These are phyloP conservation scores for Chalaropsis ovoidea DNA, from an alignment of 2,329 filamentous ascomycete genomes.

Conservation along the genomic window DNA sequence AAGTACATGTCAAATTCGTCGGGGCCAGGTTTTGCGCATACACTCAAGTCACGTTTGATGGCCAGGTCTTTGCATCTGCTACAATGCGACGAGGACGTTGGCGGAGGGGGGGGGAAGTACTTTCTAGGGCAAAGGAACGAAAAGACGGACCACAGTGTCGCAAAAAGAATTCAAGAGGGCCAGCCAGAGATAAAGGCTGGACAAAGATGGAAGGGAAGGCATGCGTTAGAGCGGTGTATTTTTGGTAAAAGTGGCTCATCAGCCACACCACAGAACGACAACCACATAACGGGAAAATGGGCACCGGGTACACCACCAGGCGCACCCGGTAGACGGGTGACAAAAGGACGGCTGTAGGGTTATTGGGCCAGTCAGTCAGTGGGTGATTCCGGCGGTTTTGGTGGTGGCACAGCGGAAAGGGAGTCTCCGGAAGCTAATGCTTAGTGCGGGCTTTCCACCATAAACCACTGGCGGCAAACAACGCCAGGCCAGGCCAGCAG, in stretches of 20 bases:
- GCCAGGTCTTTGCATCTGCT: neutral
- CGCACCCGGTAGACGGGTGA: neutral
- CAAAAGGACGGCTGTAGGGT: neutral
- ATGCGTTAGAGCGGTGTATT: conserved; percentile 12
- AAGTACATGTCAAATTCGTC: too few relatives aligned
- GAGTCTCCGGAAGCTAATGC: neutral
- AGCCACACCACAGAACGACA: neutral
- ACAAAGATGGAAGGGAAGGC: neutral
- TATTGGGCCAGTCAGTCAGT: too few relatives aligned
- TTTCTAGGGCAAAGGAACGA: conserved; percentile 13
- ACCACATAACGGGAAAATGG: neutral
- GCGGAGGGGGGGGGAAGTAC: neutral
- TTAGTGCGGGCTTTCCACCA: neutral
- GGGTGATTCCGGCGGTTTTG: too few relatives aligned
- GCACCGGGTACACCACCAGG: neutral
- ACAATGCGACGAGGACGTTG: conserved; percentile 1
- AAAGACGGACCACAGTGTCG: conserved; percentile 8
- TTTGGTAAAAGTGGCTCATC: neutral
- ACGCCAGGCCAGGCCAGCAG: too few relatives aligned
- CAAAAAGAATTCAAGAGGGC: neutral
- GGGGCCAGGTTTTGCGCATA: neutral
- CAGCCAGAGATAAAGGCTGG: neutral
- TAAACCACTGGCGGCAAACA: neutral
- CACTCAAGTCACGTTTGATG: neutral
- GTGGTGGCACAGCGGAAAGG: neutral